Percentiles rank a stretch among this genome's conserved stretches.
Evolutionary conservation across 768 basidiomycete species (phyloP).

Genomic region (Podaxis sp.): DNA sequence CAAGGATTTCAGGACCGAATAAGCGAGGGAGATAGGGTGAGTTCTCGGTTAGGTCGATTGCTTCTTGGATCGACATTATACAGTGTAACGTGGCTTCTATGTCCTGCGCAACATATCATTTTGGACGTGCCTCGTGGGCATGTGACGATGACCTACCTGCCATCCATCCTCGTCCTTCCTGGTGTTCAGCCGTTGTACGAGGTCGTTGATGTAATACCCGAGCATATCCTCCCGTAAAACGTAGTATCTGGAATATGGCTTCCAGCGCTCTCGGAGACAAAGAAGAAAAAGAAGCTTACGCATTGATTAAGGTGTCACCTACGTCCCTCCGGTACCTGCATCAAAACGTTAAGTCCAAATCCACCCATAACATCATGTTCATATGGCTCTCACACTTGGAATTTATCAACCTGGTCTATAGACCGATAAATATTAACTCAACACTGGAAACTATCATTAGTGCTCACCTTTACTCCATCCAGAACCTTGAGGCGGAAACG

Average conservation of each 20-base stretch:
- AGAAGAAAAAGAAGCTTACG: constrained; percentile 45
- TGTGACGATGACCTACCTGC: constrained; percentile 53
- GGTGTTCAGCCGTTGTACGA: constrained; percentile 50
- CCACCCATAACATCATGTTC: background rate
- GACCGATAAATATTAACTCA: constrained; percentile 12
- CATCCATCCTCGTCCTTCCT: constrained; percentile 51
- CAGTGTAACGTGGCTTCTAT: constrained; percentile 87
- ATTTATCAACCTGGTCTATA: constrained; percentile 75
- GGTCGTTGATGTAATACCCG: constrained; percentile 61
- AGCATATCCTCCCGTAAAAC: constrained; percentile 85
- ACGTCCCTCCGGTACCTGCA: constrained; percentile 79
- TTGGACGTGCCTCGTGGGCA: background rate
- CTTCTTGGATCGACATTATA: constrained; percentile 85
- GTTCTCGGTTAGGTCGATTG: constrained; percentile 52
- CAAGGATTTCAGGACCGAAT: constrained; percentile 73
- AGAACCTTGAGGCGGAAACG: constrained; percentile 57
- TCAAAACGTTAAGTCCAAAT: background rate
- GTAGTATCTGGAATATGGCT: constrained; percentile 61
- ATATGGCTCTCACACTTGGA: constrained; percentile 60
- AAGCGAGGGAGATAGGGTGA: constrained; percentile 56
- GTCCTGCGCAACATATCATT: constrained; percentile 44
- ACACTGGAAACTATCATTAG: background rate
- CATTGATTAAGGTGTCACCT: constrained; percentile 86
- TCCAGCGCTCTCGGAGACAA: constrained; percentile 1
- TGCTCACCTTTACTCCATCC: constrained; percentile 70